A percentile compares a stretch with the other conserved stretches of the same genome.
These are phyloP conservation scores for Bullera alba DNA, from an alignment of 768 basidiomycete species.

Conservation along the genomic window DNA sequence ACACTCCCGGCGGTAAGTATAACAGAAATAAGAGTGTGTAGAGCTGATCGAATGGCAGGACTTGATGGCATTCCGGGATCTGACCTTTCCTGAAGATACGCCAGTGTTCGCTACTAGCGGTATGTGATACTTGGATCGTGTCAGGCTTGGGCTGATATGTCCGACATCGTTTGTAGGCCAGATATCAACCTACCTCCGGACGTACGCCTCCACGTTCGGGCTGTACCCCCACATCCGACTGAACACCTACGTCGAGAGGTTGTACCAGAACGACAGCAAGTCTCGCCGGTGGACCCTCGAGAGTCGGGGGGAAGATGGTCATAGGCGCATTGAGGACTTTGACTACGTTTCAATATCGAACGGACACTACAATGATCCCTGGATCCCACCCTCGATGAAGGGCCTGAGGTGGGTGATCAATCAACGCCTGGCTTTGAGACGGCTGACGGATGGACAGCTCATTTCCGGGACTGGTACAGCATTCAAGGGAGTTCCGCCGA, in stretches of 20 bases:
- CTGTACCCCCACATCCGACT: slow-evolving; percentile 59
- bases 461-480: slow-evolving; percentile 39
- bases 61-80: slow-evolving; percentile 34
- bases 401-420: slow-evolving; percentile 34
- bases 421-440: not conserved
- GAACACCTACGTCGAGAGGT: slow-evolving; percentile 52
- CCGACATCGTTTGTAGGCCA: slow-evolving; percentile 47
- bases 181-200: slow-evolving; percentile 58
- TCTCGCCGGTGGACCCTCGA: slow-evolving; percentile 24
- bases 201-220: slow-evolving; percentile 59
- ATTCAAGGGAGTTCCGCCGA: slow-evolving; percentile 43
- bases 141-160: not conserved
- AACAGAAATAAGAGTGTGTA: not conserved
- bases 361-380: slow-evolving; percentile 45
- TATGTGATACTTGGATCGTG: slow-evolving; percentile 8
- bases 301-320: not conserved
- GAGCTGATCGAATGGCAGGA: slow-evolving; percentile 17
- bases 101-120: slow-evolving; percentile 27
- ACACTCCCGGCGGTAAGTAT: slow-evolving; percentile 38
- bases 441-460: slow-evolving; percentile 11
- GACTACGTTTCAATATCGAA: slow-evolving; percentile 43
- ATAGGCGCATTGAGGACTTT: no score
- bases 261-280: slow-evolving; percentile 10
- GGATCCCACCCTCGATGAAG: slow-evolving; percentile 33
- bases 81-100: slow-evolving; percentile 20